Evolutionary conservation across 495 filamentous ascomycete genomes (phyloP), one percentile per base, ranked within the genome.

Genomic region (Neohortaea acidophila): DNA sequence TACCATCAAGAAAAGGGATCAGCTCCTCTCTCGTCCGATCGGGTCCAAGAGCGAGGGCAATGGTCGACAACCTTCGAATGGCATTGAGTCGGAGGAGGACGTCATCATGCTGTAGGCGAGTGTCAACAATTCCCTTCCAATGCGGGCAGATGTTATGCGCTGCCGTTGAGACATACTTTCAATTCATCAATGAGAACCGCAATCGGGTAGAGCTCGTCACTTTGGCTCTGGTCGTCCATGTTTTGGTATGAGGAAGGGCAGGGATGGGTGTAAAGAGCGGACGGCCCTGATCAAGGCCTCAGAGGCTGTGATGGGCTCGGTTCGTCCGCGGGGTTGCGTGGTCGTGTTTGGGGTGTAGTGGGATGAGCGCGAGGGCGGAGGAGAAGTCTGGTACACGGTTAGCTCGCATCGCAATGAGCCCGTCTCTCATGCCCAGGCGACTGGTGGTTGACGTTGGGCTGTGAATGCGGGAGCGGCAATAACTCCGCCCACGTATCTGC

Each of bases 111-210:
- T 94, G 53, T 36, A 43, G 42, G 44, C 13, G 38, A 18, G 17
- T 11, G 7, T 27, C 22, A 50, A 57, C 35, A 57, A 45, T 49
- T 42, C 49, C 32, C 33, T 33, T 17, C 27, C 10, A 21, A 14
- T n/a, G n/a, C n/a, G n/a, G n/a, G n/a, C n/a, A n/a, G n/a, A n/a
- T n/a, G n/a, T n/a, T n/a, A n/a, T n/a, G n/a, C n/a, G n/a, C n/a
- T n/a, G n/a, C n/a, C n/a, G n/a, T n/a, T 51, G 43, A 45, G 51
- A 56, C 54, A 51, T 67, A 94, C 86, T 83, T 97, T 97, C 52
- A 97, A 68, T 74, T 97, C 89, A 63, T 97, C 89, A 63, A 97
- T 97, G 58, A 97, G 75, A 39, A 97, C 91, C 45, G 89, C 89
- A 68, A 97, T 97, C 54, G 89, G 89, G 62, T 94, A 96, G 47